These are phyloP conservation scores for Phytophthora agathidicida DNA, from an alignment of 352 stramenopile genomes.

Conservation along the genomic window DNA sequence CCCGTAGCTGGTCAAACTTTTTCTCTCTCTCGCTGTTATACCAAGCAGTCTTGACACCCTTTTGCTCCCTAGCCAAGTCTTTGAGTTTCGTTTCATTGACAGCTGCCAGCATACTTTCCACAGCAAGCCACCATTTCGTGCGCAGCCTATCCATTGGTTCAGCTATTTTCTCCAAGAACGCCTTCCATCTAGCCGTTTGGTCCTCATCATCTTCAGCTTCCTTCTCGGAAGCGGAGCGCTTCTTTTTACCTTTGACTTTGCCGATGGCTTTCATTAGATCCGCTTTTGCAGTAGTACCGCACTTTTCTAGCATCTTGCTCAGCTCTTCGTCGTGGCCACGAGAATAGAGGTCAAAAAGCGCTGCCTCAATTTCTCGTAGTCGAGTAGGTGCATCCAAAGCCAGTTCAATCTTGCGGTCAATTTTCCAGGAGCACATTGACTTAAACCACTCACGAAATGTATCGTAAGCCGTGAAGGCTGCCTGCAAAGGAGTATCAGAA, in stretches of 20 bases:
- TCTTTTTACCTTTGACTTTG: slow-evolving; percentile 6
- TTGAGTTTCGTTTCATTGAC: not conserved
- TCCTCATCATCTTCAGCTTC: not conserved
- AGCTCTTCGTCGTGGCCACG: not conserved
- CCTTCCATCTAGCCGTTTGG: not conserved
- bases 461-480: slow-evolving; percentile 3
- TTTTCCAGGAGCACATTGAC: slow-evolving; percentile 1
- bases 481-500: not conserved
- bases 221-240: not conserved
- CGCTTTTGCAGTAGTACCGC: slow-evolving; percentile 6
- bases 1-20: slow-evolving; percentile 6
- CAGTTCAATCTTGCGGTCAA: slow-evolving; percentile 19
- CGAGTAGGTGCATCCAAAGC: slow-evolving; percentile 16
- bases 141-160: slow-evolving; percentile 21
- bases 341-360: slow-evolving; percentile 16
- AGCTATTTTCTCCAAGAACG: slow-evolving; percentile 13
- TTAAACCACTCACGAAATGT: slow-evolving; percentile 24
- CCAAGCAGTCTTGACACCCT: not conserved
- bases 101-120: slow-evolving; percentile 26
- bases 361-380: slow-evolving; percentile 8
- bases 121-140: slow-evolving; percentile 35
- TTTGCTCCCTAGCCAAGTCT: slow-evolving; percentile 14
- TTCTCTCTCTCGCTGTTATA: slow-evolving; percentile 10
- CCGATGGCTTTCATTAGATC: slow-evolving; percentile 1
- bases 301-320: slow-evolving; percentile 19